Percentiles rank a stretch among this genome's conserved stretches.
Evolutionary conservation across 2,329 filamentous ascomycete genomes (phyloP).

Genomic region (Paraphaeosphaeria sporulosa): DNA sequence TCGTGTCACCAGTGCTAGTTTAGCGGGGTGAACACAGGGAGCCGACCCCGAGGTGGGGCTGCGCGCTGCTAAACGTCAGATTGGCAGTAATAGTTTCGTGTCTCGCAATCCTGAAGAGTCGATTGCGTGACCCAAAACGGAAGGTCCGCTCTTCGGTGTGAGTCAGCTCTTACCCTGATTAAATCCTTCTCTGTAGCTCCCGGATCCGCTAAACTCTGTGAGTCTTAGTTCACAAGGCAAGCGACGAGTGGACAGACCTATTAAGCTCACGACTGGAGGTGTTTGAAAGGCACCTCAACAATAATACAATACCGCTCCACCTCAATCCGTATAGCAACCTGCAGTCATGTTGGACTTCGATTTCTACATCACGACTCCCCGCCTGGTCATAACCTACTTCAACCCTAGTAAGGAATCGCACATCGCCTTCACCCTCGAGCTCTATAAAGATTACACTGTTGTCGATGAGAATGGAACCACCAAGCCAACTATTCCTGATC

Average conservation of each 20-base stretch:
- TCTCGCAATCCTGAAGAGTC: no score
- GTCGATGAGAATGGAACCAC: neutral
- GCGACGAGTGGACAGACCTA: neutral
- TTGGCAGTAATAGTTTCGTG: no score
- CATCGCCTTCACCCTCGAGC: neutral
- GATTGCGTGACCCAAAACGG: neutral
- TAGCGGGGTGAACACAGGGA: no score
- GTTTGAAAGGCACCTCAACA: neutral
- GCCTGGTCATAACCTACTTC: constrained; percentile 7
- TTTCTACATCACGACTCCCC: constrained; percentile 11
- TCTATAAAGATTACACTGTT: constrained; percentile 1
- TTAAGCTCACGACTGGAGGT: neutral
- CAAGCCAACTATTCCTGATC: neutral
- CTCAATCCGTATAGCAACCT: neutral
- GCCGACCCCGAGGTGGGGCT: no score
- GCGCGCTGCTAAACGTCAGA: no score
- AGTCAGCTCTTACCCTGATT: neutral
- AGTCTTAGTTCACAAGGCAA: neutral
- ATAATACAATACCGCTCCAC: neutral
- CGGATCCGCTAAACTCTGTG: neutral
- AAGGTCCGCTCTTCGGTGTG: neutral
- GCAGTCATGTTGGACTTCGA: constrained; percentile 5
- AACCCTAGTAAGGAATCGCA: constrained; percentile 1
- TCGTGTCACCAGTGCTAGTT: neutral
- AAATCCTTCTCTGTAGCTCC: neutral